These are phyloP conservation scores for Suhomyces wounanorum DNA, from an alignment of 1,139 yeast genomes.

Conservation along the genomic window DNA sequence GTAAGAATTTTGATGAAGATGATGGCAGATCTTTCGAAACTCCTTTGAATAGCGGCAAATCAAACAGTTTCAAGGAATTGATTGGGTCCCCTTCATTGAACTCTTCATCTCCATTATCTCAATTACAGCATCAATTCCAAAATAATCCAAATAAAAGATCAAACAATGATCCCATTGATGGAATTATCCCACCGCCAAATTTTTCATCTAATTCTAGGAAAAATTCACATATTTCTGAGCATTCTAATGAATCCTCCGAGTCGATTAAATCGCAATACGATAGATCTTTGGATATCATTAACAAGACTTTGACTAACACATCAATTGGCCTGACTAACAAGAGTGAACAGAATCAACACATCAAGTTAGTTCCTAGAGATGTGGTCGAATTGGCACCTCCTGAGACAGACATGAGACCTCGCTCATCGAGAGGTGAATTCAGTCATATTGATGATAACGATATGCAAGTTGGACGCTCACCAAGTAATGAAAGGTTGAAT, in stretches of 20 bases:
- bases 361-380: slow-evolving; percentile 18
- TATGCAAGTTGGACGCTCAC: neutral
- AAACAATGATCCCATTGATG: slow-evolving; percentile 4
- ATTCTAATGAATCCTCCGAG: slow-evolving; percentile 22
- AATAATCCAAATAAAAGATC: slow-evolving; percentile 6
- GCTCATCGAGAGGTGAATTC: slow-evolving; percentile 35
- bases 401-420: slow-evolving; percentile 23
- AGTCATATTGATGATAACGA: slow-evolving; percentile 15
- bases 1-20: slow-evolving; percentile 6
- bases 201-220: slow-evolving; percentile 8
- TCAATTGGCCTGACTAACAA: slow-evolving; percentile 15
- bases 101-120: slow-evolving; percentile 20
- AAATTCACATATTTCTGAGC: slow-evolving; percentile 18
- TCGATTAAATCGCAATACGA: slow-evolving; percentile 24
- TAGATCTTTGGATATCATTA: slow-evolving; percentile 31
- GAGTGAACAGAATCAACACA: slow-evolving; percentile 8
- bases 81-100: slow-evolving; percentile 25
- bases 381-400: slow-evolving; percentile 13
- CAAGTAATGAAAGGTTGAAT: neutral
- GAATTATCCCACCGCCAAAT: slow-evolving; percentile 14
- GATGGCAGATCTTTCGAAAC: slow-evolving; percentile 9
- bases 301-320: slow-evolving; percentile 28
- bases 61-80: slow-evolving; percentile 24
- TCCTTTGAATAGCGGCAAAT: slow-evolving; percentile 15
- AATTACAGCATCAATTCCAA: slow-evolving; percentile 18